Conservation (phyloP, 495 filamentous ascomycete species). For the Aspergillus heteromorphus region DNA sequence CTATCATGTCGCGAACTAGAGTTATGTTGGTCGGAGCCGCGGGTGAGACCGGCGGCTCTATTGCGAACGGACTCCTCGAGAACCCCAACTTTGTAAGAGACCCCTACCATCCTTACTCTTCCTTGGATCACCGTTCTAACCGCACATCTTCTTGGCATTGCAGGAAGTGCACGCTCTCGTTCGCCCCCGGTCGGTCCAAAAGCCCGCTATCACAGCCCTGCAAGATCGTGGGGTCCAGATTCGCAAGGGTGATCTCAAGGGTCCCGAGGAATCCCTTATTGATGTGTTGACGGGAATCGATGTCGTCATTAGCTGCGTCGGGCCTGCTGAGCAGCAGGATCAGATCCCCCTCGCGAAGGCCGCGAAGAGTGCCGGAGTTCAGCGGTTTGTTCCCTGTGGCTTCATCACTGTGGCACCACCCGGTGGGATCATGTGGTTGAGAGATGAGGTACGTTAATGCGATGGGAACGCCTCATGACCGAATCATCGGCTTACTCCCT, state of each 20-base stretch:
- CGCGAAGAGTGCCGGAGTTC: conserved; percentile 49
- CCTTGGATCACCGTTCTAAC: not conserved
- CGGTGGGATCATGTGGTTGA: conserved; percentile 43
- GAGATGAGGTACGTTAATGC: conserved; percentile 35
- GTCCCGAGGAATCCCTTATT: conserved; percentile 41
- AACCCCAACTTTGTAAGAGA: conserved; percentile 37
- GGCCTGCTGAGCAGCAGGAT: conserved; percentile 38
- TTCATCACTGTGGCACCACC: conserved; percentile 47
- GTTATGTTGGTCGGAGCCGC: conserved; percentile 44
- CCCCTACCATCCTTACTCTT: not conserved
- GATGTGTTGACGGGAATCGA: conserved; percentile 44
- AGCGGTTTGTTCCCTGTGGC: conserved; percentile 55
- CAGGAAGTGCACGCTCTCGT: conserved; percentile 48
- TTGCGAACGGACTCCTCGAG: conserved; percentile 40
- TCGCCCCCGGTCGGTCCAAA: conserved; percentile 44
- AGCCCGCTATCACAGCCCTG: conserved; percentile 39
- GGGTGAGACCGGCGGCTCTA: conserved; percentile 47
- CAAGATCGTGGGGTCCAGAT: conserved; percentile 43
- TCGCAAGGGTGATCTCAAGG: conserved; percentile 42
- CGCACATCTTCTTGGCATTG: not conserved
- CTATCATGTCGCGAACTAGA: conserved; percentile 38
- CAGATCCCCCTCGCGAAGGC: conserved; percentile 52
- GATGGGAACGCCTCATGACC: not conserved
- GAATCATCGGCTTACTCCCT: not conserved
- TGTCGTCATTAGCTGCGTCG: conserved; percentile 50